Evolutionary conservation across 805 yeast species (phyloP).

Genomic region (Nakazawaea laoshanensis): DNA sequence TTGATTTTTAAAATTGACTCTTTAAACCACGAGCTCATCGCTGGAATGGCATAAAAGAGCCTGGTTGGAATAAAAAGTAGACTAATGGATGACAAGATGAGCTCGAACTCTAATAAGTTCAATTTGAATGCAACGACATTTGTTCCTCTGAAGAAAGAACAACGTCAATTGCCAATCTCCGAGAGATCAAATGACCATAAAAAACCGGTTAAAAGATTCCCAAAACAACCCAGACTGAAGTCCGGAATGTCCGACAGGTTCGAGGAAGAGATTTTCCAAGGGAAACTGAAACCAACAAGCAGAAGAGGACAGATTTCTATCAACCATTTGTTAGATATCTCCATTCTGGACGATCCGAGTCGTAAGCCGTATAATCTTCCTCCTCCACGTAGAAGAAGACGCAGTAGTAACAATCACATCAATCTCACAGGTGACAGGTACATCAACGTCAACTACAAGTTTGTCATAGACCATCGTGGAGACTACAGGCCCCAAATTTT

Average conservation of each 20-base stretch:
- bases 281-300: slow-evolving; percentile 5
- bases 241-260: no score
- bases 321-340: slow-evolving; percentile 50
- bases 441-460: slow-evolving; percentile 78
- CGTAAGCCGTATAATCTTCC: slow-evolving; percentile 12
- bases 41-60: no score
- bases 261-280: slow-evolving; percentile 5
- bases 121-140: slow-evolving; percentile 2
- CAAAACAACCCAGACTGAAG: slow-evolving; percentile 1
- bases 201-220: neutral
- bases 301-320: slow-evolving; percentile 21
- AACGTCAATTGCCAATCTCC: no score
- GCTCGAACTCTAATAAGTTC: slow-evolving; percentile 1
- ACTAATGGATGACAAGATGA: slow-evolving; percentile 1
- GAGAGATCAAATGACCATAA: neutral
- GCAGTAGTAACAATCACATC: slow-evolving; percentile 23
- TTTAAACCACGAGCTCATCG: no score
- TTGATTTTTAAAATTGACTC: no score
- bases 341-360: no score
- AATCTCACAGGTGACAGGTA: slow-evolving; percentile 57
- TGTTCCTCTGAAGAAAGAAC: slow-evolving; percentile 6
- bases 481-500: slow-evolving; percentile 48
- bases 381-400: slow-evolving; percentile 19
- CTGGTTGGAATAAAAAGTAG: no score
- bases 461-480: slow-evolving; percentile 62